phyloP scores from a whole-genome alignment of 1,139 yeast genomes.

The Pichia sp. region DNA sequence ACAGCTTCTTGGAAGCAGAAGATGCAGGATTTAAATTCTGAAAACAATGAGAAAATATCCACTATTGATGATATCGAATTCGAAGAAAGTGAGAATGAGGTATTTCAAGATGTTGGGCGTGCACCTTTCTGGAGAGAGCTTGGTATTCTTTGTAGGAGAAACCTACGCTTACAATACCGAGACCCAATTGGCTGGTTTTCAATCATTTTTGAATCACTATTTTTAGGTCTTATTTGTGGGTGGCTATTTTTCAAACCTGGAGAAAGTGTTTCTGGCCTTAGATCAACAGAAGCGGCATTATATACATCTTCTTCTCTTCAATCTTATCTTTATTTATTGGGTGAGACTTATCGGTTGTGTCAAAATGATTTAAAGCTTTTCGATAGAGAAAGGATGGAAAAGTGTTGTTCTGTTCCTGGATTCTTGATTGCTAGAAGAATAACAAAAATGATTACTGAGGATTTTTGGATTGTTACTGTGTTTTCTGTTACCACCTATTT shows the following conservation, averaged over 20 bases:
- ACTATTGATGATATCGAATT: not conserved
- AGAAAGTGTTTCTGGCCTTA: constrained; percentile 50
- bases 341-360: constrained; percentile 70
- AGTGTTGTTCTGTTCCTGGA: constrained; percentile 59
- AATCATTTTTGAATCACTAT: constrained; percentile 43
- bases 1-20: constrained; percentile 41
- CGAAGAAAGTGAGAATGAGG: constrained; percentile 15
- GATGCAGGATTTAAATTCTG: constrained; percentile 11
- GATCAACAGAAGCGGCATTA: constrained; percentile 55
- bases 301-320: constrained; percentile 61
- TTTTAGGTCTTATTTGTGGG: constrained; percentile 58
- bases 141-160: constrained; percentile 45
- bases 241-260: constrained; percentile 71
- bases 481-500: constrained; percentile 60
- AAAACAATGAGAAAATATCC: no score
- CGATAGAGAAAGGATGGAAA: constrained; percentile 68
- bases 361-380: constrained; percentile 58
- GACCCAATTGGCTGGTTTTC: constrained; percentile 53
- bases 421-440: constrained; percentile 61
- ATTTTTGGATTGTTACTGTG: constrained; percentile 51
- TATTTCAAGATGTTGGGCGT: constrained; percentile 23
- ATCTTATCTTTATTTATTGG: constrained; percentile 59
- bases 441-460: constrained; percentile 62
- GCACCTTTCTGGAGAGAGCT: constrained; percentile 42
- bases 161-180: constrained; percentile 45